These are phyloP conservation scores for Alternaria sp. DNA, from an alignment of 2,329 filamentous ascomycete species.

Conservation along the genomic window DNA sequence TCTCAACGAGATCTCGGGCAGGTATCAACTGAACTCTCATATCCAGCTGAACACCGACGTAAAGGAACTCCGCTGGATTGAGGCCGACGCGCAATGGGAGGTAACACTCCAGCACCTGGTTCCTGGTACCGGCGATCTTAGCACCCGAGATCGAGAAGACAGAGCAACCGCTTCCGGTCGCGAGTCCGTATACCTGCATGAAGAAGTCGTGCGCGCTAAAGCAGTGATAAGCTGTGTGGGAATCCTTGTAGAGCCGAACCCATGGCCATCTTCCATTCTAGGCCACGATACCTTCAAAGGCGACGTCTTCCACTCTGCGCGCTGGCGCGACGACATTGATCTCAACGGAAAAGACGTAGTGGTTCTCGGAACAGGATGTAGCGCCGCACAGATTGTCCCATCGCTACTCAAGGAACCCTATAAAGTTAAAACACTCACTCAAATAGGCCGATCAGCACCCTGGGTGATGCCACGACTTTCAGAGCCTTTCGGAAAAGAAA, in stretches of 20 bases:
- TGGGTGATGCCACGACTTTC: constrained; percentile 5
- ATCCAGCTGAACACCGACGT: neutral
- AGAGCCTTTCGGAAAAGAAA: constrained; percentile 6
- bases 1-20: neutral
- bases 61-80: neutral
- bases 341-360: constrained; percentile 59
- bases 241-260: neutral
- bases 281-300: constrained; percentile 58
- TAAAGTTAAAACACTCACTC: constrained; percentile 4
- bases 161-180: neutral
- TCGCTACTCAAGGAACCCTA: constrained; percentile 2
- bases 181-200: neutral
- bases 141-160: neutral
- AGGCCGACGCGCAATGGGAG: neutral
- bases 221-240: neutral
- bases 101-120: neutral
- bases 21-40: neutral
- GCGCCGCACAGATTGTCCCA: neutral
- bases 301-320: constrained; percentile 58
- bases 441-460: constrained; percentile 3
- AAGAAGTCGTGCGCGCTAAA: neutral
- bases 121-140: neutral
- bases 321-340: constrained; percentile 56
- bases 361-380: constrained; percentile 50
- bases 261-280: constrained; percentile 35